phyloP scores from a whole-genome alignment of 2,329 filamentous ascomycete genomes.

The Aureobasidium musti region DNA sequence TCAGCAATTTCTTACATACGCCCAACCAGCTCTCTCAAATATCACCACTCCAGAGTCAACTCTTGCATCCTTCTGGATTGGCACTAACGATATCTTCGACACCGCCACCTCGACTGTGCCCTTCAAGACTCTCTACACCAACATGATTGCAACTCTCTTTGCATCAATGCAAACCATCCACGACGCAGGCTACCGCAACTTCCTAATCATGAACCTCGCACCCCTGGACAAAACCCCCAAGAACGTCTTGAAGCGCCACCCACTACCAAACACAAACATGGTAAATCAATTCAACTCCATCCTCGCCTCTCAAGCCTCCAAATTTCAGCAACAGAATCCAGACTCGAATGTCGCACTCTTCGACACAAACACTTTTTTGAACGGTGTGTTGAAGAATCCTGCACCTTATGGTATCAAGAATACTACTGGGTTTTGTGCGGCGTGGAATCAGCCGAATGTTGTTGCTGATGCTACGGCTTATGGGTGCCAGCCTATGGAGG shows the following conservation, averaged over 20 bases:
- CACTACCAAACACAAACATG: slow-evolving; percentile 51
- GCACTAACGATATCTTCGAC: slow-evolving; percentile 55
- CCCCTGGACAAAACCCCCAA: slow-evolving; percentile 52
- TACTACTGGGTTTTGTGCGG: slow-evolving; percentile 49
- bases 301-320: slow-evolving; percentile 41
- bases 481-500: slow-evolving; percentile 48
- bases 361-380: slow-evolving; percentile 2
- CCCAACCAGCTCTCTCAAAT: slow-evolving; percentile 45
- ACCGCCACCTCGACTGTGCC: neutral
- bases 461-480: slow-evolving; percentile 47
- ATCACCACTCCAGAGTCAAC: slow-evolving; percentile 41
- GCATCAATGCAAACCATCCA: slow-evolving; percentile 46
- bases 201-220: slow-evolving; percentile 56
- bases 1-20: slow-evolving; percentile 52
- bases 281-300: slow-evolving; percentile 50
- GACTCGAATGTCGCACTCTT: slow-evolving; percentile 42
- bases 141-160: slow-evolving; percentile 48
- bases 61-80: slow-evolving; percentile 58
- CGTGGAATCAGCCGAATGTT: slow-evolving; percentile 52
- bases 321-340: slow-evolving; percentile 41
- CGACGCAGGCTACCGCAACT: slow-evolving; percentile 49
- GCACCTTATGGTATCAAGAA: slow-evolving; percentile 49
- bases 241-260: slow-evolving; percentile 40
- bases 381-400: neutral
- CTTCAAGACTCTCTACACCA: slow-evolving; percentile 41